Evolutionary conservation across 2,329 filamentous ascomycete species (phyloP), one percentile per base, ranked within the genome.

Genomic region (Aspergillus pseudoglaucus): DNA sequence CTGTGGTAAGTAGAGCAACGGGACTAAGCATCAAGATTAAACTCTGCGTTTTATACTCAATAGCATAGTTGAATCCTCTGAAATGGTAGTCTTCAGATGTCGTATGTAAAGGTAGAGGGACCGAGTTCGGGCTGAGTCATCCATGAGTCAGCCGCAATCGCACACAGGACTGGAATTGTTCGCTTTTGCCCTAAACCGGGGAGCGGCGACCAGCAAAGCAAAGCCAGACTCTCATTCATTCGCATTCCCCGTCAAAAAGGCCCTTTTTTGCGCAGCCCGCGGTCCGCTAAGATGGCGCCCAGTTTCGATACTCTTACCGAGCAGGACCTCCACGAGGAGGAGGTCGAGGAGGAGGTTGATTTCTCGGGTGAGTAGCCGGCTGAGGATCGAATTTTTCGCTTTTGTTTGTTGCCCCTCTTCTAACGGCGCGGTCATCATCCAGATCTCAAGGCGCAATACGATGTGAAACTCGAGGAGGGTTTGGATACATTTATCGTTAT

Each of bases 401-500:
- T 15, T 18, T 22, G 22, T 44, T 52, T 50, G 46, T 52, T 58
- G 55, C 59, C 61, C 63, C 62, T 63, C 63, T 56, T 50, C 54
- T 54, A 42, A 56, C 49, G 35, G 30, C 37, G 45, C 53, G 47
- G 42, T 47, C 27, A 44, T 48, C 40, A 49, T 48, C 37, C 54
- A 79, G 91, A 98, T 74, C 80, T 98, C 59, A 82, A 85, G 69
- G 90, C 94, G 70, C 89, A 94, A 72, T 96, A 90, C 69, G 90
- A 97, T 74, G 90, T 97, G 54, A 88, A 91, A 68, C 79, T 97
- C 57, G 93, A 98, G 70, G 88, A 95, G 71, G 93, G 93, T 50
- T 86, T 96, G 62, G 93, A 98, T 69, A 87, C 90, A 55, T 98
- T 98, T 65, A 87, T 98, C 56, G 90, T 97, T 53, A 82, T 97